Base-by-base conservation (phyloP, 1,139 yeast species). In the Scheffersomyces titani region DNA sequence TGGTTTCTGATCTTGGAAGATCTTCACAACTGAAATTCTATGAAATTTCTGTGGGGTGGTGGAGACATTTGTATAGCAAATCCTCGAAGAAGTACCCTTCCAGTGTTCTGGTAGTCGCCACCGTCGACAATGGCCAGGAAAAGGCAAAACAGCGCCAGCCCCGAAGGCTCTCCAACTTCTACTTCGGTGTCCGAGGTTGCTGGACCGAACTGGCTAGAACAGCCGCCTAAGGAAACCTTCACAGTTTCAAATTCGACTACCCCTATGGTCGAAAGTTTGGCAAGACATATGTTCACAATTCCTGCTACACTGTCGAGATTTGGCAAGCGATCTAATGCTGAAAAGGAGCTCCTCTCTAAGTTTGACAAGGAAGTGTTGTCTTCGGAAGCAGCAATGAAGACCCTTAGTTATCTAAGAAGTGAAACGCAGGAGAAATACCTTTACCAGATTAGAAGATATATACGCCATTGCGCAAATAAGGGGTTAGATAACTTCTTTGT, bases 341-440 rank as follows among this genome's bases (percentile, higher is more conserved):
- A 52, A 44, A 40, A 45, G 3, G 44, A 52, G 19, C 49, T 52
- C 47, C 49, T 52, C 40, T 46, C 40, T 16, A 51, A 51, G 44
- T 54, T 54, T 36, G 56, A 54, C 22, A 47, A 30, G 13, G 54
- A 54, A 44, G 46, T 54, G 13, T 30, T 54, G 49, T n/a, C 54
- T 16, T 30, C 40, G 9, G 45, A 20, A 19, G 21, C 30, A 16
- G 56, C 54, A 13, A 51, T 47, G 21, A 44, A 22, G 9, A 47
- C 49, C 3, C 24, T 54, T 16, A 44, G 24, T 36, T 40, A 47
- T 21, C 44, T 54, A 13, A 20, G 51, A 7, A 13, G 7, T 6
- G 56, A 54, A 13, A 54, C 56, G 3, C 56, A 51, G 18, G 56
- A 54, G 19, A 54, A 54, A 49, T 54, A 54, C 47, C 47, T 54